Percentiles rank a stretch among this genome's conserved stretches.
Conservation (phyloP, 2,329 filamentous ascomycete genomes). For the Endothia cerciana region DNA sequence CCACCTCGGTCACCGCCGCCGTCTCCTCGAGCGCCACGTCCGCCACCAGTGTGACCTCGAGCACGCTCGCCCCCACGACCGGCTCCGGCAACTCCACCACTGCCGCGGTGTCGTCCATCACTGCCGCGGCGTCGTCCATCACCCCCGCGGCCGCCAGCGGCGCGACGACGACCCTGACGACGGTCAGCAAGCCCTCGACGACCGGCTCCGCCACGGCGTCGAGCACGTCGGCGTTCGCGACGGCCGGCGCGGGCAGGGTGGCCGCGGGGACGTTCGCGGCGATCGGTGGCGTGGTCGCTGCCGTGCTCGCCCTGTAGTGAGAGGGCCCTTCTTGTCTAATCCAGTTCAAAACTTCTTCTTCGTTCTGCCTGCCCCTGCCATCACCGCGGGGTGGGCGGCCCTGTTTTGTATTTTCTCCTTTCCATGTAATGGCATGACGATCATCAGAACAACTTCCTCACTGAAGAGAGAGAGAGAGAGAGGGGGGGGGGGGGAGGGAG, state of each 20-base stretch:
- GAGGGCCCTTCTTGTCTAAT: background rate
- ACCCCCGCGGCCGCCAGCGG: conserved; percentile 37
- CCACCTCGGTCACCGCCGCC: conserved; percentile 33
- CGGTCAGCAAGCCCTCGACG: conserved; percentile 19
- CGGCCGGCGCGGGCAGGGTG: conserved; percentile 37
- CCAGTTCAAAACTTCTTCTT: background rate
- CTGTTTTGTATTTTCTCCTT: background rate
- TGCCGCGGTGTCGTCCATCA: conserved; percentile 32
- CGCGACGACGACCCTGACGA: conserved; percentile 28
- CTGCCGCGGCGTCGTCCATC: conserved; percentile 31
- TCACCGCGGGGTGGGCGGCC: background rate
- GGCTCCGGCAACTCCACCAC: conserved; percentile 29
- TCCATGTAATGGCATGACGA: background rate
- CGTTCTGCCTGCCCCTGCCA: background rate
- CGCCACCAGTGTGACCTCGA: conserved; percentile 19
- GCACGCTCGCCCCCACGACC: conserved; percentile 30
- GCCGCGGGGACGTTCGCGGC: conserved; percentile 44
- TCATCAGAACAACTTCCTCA: background rate
- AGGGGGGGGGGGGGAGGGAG: too few species aligned
- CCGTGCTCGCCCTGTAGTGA: conserved; percentile 47
- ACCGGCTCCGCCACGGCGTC: conserved; percentile 19
- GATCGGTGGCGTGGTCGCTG: conserved; percentile 46
- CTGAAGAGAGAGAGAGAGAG: too few species aligned
- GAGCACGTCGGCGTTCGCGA: conserved; percentile 19
- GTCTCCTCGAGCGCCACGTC: background rate